These are phyloP conservation scores for Neotropicomus parvogracilis DNA, from an alignment of 1,284 basidiomycete species.

Conservation along the genomic window DNA sequence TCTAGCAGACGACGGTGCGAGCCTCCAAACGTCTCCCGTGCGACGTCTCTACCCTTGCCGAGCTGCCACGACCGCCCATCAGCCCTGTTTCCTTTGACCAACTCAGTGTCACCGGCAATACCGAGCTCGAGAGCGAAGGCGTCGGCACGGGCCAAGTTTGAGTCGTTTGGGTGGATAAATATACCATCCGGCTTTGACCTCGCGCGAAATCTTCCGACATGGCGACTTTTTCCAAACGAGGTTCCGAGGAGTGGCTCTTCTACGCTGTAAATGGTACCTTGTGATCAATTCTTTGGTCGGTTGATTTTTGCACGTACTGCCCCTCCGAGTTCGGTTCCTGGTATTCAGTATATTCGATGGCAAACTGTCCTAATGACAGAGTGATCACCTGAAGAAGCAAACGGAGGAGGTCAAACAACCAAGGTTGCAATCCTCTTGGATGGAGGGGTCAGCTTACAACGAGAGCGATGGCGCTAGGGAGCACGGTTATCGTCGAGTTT, in stretches of 20 bases:
- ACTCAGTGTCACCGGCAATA: constrained; percentile 42
- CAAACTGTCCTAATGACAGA: constrained; percentile 52
- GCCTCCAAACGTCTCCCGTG: constrained; percentile 30
- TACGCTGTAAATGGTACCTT: constrained; percentile 8
- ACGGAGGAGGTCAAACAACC: background rate
- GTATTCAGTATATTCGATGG: constrained; percentile 47
- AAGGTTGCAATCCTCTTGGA: background rate
- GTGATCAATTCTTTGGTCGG: background rate
- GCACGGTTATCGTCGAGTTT: constrained; percentile 4
- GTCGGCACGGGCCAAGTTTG: constrained; percentile 62
- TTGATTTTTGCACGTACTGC: constrained; percentile 15
- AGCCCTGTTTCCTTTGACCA: constrained; percentile 34
- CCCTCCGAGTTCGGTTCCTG: constrained; percentile 22
- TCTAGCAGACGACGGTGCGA: constrained; percentile 7
- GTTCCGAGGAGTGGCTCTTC: constrained; percentile 38
- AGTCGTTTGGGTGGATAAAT: constrained; percentile 59
- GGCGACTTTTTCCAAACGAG: constrained; percentile 12
- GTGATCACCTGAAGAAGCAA: constrained; percentile 42
- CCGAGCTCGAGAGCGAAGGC: constrained; percentile 53
- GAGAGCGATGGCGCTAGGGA: constrained; percentile 48
- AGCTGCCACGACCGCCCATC: constrained; percentile 38
- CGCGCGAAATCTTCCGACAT: constrained; percentile 36
- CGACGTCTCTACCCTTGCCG: constrained; percentile 39
- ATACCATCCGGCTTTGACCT: constrained; percentile 55
- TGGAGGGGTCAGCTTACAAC: constrained; percentile 40